Evolutionary conservation across 257 asterid species (phyloP).

Genomic region (Prunella vulgaris): DNA sequence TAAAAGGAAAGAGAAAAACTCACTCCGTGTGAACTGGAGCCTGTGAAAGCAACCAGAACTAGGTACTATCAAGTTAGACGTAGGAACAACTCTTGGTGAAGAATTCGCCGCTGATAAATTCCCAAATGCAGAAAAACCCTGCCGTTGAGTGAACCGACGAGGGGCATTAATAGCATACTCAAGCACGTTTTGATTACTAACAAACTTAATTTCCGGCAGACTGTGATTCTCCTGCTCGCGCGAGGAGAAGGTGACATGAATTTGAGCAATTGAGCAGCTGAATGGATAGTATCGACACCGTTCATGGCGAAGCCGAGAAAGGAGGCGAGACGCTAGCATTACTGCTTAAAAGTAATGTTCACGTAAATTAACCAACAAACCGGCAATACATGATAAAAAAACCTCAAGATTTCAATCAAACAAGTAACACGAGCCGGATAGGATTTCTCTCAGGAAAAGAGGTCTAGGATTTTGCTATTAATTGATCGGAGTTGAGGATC

Average conservation of each 20-base stretch:
- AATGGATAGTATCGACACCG: slow-evolving; percentile 23
- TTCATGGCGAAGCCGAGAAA: slow-evolving; percentile 56
- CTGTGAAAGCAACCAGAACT: slow-evolving; percentile 31
- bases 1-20: not conserved
- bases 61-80: slow-evolving; percentile 24
- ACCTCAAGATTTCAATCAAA: too few species aligned
- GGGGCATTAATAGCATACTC: slow-evolving; percentile 7
- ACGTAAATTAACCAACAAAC: slow-evolving; percentile 6
- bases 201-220: slow-evolving; percentile 15
- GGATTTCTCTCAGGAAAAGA: not conserved
- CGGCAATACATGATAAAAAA: slow-evolving; percentile 9
- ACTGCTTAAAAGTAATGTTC: not conserved
- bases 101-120: slow-evolving; percentile 22
- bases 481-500: not conserved
- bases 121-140: slow-evolving; percentile 25
- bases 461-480: slow-evolving; percentile 14
- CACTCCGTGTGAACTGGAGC: slow-evolving; percentile 47
- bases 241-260: slow-evolving; percentile 23
- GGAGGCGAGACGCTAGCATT: slow-evolving; percentile 51
- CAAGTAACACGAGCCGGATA: not conserved
- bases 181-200: not conserved
- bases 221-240: slow-evolving; percentile 27
- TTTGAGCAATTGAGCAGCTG: slow-evolving; percentile 29
- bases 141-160: slow-evolving; percentile 19
- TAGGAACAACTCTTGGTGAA: slow-evolving; percentile 20